Base-by-base conservation (phyloP, 2,329 filamentous ascomycete genomes). In the Cercospora janseana region DNA sequence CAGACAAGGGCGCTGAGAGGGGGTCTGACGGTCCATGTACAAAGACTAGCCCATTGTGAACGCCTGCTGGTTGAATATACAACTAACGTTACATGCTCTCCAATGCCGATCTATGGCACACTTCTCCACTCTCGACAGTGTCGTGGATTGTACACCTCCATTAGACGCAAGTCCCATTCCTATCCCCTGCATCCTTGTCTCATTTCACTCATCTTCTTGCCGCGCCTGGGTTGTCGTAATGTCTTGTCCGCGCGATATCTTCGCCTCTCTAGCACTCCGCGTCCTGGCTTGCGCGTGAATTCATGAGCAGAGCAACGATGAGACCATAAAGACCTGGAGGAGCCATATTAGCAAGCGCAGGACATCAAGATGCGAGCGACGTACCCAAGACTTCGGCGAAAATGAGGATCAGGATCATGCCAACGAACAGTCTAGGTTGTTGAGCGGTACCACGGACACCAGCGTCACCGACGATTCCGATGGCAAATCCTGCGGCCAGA, bases 401-500 rank as follows among this genome's bases (percentile, higher is more conserved):
- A 92, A 96, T 96, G 76, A 96, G 88, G 79, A 96, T 96, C 71
- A 96, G 75, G 75, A 96, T 95, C 90, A 96, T 96, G 75, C 91
- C 91, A 70, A 95, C 90, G 75, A 94, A 95, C 62, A 95, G 81
- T 70, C 86, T 80, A 56, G 87, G 86, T 72, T 91, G 87, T 70
- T 91, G 87, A 51, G 88, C 87, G 60, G 86, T 89, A 77, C 87
- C 88, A 68, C 88, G 83, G 54, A 93, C 88, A 86, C 88, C 88
- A 64, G 88, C 88, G 64, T 93, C 88, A 78, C 88, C 76, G 46
- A 78, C 76, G 55, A 79, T 79, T 54, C 76, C 76, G 60, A 78
- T 78, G 57, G 75, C 75, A 63, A 71, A 71, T 49, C 69, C 69
- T 53, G 69, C 69, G 45, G 69, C 66, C 38, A 70, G 63, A 67